Base-by-base conservation (phyloP, 1,284 basidiomycete species). In the Hypsizygus ulmarius region DNA sequence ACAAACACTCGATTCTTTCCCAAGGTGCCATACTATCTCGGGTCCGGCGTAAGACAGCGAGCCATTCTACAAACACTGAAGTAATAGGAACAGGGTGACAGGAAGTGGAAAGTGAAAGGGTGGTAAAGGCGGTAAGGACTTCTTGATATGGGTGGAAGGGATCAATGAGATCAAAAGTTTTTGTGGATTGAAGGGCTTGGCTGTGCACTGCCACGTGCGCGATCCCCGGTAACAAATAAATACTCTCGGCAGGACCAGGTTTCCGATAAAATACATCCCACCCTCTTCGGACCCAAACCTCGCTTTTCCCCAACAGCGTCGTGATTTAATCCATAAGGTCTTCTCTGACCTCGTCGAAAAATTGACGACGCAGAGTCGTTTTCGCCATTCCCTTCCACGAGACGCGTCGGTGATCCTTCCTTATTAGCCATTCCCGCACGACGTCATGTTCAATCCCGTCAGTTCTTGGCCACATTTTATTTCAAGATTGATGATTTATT, bases 361-460 rank as follows among this genome's bases (percentile, higher is more conserved):
- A 39, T 33, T 34, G 49, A 47, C 47, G 11, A 30, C 36, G 21
- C 40, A 53, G 59, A 55, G 59, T 42, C 49, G 40, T 52, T 58
- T 57, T 58, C 45, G 57, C 57, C 44, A 49, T 55, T 52, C 42
- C 18, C 28, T n/a, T 19, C 41, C 32, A 14, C 50, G 11, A 52
- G 32, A 42, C 48, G 43, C 44, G 43, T 14, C 21, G 47, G 42
- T 38, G 33, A 37, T 45, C 33, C 35, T 42, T 32, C 29, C 33
- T 39, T 39, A 25, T 39, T 42, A 43, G 18, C 29, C 45, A 37
- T 36, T 36, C 38, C 35, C 21, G 41, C 38, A 43, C 42, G 50
- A 60, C 55, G 58, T 57, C 58, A 62, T 62, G 56, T 62, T 62
- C 42, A 48, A 51, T 42, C 60, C 60, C 35, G 60, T 59, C 32